These are phyloP conservation scores for Pittosporum tobira DNA, from an alignment of 129 eudicot species.

Conservation along the genomic window DNA sequence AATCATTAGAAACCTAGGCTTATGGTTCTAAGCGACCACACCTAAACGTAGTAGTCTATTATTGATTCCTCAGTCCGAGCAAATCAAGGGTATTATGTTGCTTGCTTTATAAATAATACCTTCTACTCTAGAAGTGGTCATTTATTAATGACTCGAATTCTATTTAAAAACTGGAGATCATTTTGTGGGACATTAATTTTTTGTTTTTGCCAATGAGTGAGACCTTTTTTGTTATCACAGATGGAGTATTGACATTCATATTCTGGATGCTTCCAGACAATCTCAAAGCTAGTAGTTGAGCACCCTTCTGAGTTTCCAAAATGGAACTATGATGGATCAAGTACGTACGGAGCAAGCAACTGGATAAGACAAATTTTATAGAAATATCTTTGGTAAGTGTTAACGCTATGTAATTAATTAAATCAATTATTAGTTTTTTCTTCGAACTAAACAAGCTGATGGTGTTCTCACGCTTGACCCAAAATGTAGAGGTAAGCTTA, in stretches of 20 bases:
- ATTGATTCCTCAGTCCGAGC: constrained; percentile 40
- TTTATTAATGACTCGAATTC: not conserved
- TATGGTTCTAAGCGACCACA: constrained; percentile 3
- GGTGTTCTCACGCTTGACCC: constrained; percentile 88
- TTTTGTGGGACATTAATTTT: no score
- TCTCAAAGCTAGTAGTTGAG: constrained; percentile 65
- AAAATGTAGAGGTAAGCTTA: constrained; percentile 59
- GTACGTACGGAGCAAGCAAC: constrained; percentile 96
- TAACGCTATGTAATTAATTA: not conserved
- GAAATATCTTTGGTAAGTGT: constrained; percentile 31
- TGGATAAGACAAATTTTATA: constrained; percentile 82
- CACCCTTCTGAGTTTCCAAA: constrained; percentile 88
- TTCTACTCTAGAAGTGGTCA: not conserved
- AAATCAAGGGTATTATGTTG: constrained; percentile 65
- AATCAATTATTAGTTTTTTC: no score
- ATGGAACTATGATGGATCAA: constrained; percentile 94
- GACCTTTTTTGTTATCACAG: no score
- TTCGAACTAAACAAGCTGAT: constrained; percentile 93
- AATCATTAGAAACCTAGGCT: no score
- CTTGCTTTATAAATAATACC: not conserved
- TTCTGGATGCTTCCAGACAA: constrained; percentile 35
- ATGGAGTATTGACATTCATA: not conserved
- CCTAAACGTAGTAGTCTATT: constrained; percentile 1
- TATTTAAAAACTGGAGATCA: no score
- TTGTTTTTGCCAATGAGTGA: no score